phyloP scores from a whole-genome alignment of 2,329 filamentous ascomycete species.

The Sclerotinia glacialis region DNA sequence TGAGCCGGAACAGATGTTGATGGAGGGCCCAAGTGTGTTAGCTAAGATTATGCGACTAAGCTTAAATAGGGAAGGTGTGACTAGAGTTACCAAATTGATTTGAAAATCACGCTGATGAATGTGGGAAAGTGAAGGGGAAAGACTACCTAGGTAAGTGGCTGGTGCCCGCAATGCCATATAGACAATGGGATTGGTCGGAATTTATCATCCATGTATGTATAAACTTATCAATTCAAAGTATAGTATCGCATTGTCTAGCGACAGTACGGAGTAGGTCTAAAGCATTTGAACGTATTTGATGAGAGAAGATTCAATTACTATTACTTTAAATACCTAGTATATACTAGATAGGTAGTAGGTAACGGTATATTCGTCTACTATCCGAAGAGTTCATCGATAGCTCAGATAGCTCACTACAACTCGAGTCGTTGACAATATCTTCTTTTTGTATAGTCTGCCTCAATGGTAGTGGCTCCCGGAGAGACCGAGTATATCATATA shows the following conservation, averaged over 20 bases:
- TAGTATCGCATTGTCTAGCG: too few relatives aligned
- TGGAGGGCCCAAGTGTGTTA: constrained; percentile 10
- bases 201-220: too few relatives aligned
- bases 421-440: background rate
- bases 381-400: background rate
- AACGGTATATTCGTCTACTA: background rate
- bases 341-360: too few relatives aligned
- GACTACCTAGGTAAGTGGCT: too few relatives aligned
- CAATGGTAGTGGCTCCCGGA: background rate
- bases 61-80: constrained; percentile 6
- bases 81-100: background rate
- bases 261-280: too few relatives aligned
- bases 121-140: constrained; percentile 9
- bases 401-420: constrained; percentile 2
- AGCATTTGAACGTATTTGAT: too few relatives aligned
- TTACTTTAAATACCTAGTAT: background rate
- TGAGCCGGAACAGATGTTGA: constrained; percentile 7
- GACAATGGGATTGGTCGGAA: background rate
- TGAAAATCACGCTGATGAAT: constrained; percentile 6
- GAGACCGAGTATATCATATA: too few relatives aligned
- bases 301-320: too few relatives aligned
- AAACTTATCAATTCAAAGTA: too few relatives aligned
- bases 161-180: background rate
- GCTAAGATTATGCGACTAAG: constrained; percentile 1
- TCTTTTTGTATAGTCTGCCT: background rate